These are phyloP conservation scores for Pythium chondricola DNA, from an alignment of 352 stramenopile genomes.

Conservation along the genomic window DNA sequence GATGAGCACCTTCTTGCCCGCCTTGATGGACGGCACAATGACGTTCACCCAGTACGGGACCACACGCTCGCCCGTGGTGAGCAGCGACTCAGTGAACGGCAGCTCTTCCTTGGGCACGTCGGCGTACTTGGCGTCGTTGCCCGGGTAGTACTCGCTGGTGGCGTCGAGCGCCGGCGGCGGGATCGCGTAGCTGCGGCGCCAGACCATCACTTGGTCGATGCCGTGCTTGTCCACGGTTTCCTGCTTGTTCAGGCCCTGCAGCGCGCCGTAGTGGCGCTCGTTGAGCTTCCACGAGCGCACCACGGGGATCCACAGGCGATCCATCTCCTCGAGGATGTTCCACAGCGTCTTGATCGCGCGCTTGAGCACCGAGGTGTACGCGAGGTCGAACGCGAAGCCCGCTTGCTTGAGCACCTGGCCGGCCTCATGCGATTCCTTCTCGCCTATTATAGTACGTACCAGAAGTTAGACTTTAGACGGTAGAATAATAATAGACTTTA, in stretches of 20 bases:
- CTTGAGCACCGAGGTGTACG: conserved; percentile 96
- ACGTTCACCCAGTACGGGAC: conserved; percentile 94
- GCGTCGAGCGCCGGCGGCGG: conserved; percentile 91
- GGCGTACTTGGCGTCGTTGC: conserved; percentile 89
- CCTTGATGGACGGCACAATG: conserved; percentile 93
- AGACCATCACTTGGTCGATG: conserved; percentile 97
- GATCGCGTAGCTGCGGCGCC: conserved; percentile 96
- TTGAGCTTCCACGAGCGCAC: conserved; percentile 94
- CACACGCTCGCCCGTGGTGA: conserved; percentile 92
- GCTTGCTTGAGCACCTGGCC: conserved; percentile 91
- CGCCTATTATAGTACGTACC: conserved; percentile 17
- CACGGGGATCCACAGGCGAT: conserved; percentile 97
- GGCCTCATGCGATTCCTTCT: conserved; percentile 91
- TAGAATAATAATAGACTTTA: not conserved
- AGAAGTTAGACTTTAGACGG: not conserved
- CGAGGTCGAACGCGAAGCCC: conserved; percentile 93
- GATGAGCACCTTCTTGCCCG: conserved; percentile 96
- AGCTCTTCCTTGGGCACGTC: conserved; percentile 87
- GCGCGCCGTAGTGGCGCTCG: conserved; percentile 97
- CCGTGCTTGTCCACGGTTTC: conserved; percentile 98
- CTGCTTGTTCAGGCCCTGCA: conserved; percentile 98
- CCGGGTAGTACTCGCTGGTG: conserved; percentile 85
- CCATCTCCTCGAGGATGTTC: conserved; percentile 95
- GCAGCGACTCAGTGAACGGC: conserved; percentile 92
- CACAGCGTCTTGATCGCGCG: conserved; percentile 97